Conservation (phyloP, 352 stramenopile genomes). For the Pythium aristosporum region DNA sequence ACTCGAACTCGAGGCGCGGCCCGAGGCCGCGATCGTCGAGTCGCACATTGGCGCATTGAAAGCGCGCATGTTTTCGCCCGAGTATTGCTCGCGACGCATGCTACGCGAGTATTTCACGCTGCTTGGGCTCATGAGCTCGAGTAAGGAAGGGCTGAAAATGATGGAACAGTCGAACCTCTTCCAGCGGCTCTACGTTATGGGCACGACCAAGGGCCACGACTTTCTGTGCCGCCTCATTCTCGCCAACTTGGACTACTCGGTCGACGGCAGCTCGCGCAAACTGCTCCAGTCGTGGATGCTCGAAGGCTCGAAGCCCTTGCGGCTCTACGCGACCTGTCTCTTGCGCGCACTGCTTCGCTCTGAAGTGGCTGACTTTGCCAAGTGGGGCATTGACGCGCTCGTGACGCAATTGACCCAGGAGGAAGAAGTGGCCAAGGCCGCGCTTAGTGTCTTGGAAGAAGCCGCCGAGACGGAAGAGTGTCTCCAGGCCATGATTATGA, state of each 20-base stretch:
- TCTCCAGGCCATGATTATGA: slow-evolving; percentile 82
- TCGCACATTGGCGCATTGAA: slow-evolving; percentile 88
- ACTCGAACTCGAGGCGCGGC: slow-evolving; percentile 78
- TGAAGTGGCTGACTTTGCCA: slow-evolving; percentile 86
- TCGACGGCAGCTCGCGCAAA: slow-evolving; percentile 85
- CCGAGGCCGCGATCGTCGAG: slow-evolving; percentile 86
- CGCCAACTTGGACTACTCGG: slow-evolving; percentile 86
- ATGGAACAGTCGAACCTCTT: slow-evolving; percentile 92
- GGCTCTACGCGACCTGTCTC: slow-evolving; percentile 84
- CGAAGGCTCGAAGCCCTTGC: slow-evolving; percentile 79
- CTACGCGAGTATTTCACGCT: slow-evolving; percentile 90
- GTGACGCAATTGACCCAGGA: slow-evolving; percentile 86
- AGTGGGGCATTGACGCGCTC: slow-evolving; percentile 85
- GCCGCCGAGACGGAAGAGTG: slow-evolving; percentile 82
- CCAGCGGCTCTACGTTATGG: slow-evolving; percentile 83
- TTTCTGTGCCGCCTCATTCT: slow-evolving; percentile 88
- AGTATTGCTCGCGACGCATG: slow-evolving; percentile 84
- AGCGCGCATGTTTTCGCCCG: slow-evolving; percentile 85
- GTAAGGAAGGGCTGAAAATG: slow-evolving; percentile 88
- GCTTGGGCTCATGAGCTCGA: slow-evolving; percentile 87
- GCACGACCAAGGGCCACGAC: slow-evolving; percentile 84
- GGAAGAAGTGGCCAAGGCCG: slow-evolving; percentile 79
- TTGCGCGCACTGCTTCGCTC: slow-evolving; percentile 77
- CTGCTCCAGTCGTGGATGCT: slow-evolving; percentile 88
- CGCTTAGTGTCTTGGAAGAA: slow-evolving; percentile 87